Base-by-base conservation (phyloP, 2,329 filamentous ascomycete species). In the Aciculosporium take region DNA sequence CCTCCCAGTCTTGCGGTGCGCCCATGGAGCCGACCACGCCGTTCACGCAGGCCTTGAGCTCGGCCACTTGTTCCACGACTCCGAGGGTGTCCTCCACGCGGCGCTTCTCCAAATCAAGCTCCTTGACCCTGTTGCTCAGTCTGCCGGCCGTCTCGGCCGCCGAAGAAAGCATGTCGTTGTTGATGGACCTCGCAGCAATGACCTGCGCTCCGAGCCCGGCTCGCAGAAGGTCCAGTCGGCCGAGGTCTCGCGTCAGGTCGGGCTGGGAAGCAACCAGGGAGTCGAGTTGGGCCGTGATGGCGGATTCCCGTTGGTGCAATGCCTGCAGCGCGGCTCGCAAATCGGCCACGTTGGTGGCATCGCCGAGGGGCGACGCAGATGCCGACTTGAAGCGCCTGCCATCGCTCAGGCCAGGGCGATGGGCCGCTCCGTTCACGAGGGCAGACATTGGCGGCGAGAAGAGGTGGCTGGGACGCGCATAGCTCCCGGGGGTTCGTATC, bases 1-100 rank as follows among this genome's bases (percentile, higher is more conserved):
- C 91, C 62, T 98, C 91, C 91, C 91, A 98, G 65, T 98, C 91
- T 61, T 98, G 91, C 32, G 91, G 86, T 4, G 88, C 89, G 27
- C 89, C 91, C 91, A 98, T 98, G 45, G 84, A 93, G 15, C 88
- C 91, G 21, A 89, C 80, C 9, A 96, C 88, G 33, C 91, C 91
- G 45, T 95, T 77, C 28, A 96, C 85, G 58, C 91, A 98, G 7
- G 91, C 84, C 64, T 96, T 96, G 49, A 98, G 79, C 68, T 98
- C 91, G 5, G 85, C 84, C 12, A 98, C 89, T 64, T 95, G 88
- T 61, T 96, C 89, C 9, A 96, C 91, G 3, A 96, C 87, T 7
- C 81, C 74, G 43, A 98, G 67, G 0, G 91, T 96, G 39, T 87
- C 81, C 59, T 91, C 88, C 7, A 98, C 89, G 23, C 87, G 76